Evolutionary conservation across 345 rosid species (phyloP), one percentile per base, ranked within the genome.

Genomic region (Aurinia saxatilis): DNA sequence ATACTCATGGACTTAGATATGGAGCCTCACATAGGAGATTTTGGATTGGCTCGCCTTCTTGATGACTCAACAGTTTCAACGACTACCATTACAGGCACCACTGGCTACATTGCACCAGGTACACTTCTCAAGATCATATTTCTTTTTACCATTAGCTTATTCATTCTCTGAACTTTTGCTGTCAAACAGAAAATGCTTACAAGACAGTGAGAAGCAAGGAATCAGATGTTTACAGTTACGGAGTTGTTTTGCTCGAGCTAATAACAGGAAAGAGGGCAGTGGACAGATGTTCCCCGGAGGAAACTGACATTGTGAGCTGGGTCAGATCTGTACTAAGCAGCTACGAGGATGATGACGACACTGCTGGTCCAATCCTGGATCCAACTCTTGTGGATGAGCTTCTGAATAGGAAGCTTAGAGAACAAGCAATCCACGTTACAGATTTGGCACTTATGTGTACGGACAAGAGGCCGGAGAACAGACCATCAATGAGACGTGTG

Each of bases 401-500:
- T 58, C 51, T 72, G 54, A 85, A 80, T 67, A 51, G 80, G 0
- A 50, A 16, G 7, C 34, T 79, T 15, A 80, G 68, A 71, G 82
- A 79, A 12, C 84, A 88, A 61, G 87, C 80, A 10, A 61, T 42
- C n/a, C 44, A 69, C 33, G 75, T 81, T 66, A 38, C 82, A 42
- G 56, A 64, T 63, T 63, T 83, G 70, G 90, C 90, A 50, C 48
- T 86, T 57, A 71, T 79, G 67, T 91, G 95, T 48, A 79, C 83
- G 1, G 82, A 86, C 36, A 78, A 64, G 31, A 84, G 84, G 35
- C 83, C 90, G 8, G 65, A 50, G 69, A 75, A 57, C 51, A 81
- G 96, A 68, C 96, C 88, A 2, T 67, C 78, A 13, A 91, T 78
- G 95, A 84, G 83, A 73, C 76, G 79, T 52, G 92, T 78, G 17